phyloP scores from a whole-genome alignment of 2,329 filamentous ascomycete species.

The Aspergillus fumigatiaffinis region DNA sequence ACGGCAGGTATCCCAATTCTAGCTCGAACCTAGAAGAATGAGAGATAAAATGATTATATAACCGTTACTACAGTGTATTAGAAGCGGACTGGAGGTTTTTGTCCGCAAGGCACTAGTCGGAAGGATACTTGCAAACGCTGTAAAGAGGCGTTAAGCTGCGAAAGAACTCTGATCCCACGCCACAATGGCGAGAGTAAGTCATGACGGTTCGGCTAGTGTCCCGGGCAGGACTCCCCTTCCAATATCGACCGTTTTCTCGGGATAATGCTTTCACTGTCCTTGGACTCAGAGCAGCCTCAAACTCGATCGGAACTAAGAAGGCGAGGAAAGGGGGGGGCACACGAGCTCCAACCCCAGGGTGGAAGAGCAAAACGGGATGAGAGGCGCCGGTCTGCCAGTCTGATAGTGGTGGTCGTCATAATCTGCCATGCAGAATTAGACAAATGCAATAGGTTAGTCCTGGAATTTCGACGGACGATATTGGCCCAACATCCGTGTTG shows the following conservation, averaged over 20 bases:
- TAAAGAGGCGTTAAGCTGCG: background rate
- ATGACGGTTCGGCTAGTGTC: slow-evolving; percentile 14
- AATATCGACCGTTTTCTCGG: slow-evolving; percentile 14
- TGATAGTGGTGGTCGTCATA: background rate
- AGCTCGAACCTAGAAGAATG: background rate
- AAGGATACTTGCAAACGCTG: background rate
- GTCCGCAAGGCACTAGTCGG: background rate
- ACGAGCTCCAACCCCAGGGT: background rate
- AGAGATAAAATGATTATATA: background rate
- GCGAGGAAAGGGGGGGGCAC: background rate
- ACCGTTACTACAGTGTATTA: background rate
- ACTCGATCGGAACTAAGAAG: background rate
- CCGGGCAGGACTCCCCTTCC: slow-evolving; percentile 5
- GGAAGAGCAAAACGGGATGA: background rate
- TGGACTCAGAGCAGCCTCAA: background rate
- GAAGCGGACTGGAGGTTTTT: background rate
- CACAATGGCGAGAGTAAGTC: slow-evolving; percentile 13
- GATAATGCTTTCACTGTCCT: background rate
- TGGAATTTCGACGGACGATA: slow-evolving; percentile 11
- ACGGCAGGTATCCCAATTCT: background rate
- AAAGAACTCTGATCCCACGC: background rate
- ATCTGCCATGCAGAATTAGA: slow-evolving; percentile 8
- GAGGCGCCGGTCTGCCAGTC: background rate
- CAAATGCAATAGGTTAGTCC: slow-evolving; percentile 1
- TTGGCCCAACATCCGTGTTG: slow-evolving; percentile 16